A percentile compares a stretch with the other conserved stretches of the same genome.
phyloP scores from a whole-genome alignment of 345 rosid genomes.

The Aquilaria malaccensis region DNA sequence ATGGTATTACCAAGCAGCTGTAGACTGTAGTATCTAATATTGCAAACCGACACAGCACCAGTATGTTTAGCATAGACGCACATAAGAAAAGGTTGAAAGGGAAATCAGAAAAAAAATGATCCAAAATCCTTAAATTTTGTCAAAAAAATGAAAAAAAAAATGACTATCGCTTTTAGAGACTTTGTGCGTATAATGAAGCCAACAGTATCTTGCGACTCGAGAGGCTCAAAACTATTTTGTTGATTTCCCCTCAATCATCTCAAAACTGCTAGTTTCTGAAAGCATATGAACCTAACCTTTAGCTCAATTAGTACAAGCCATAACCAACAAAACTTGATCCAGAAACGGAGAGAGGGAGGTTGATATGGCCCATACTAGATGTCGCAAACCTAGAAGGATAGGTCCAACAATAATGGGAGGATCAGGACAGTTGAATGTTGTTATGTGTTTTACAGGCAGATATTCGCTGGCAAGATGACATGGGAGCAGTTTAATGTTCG shows the following conservation, averaged over 20 bases:
- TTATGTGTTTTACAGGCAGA: conserved; percentile 11
- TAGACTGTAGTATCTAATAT: too few species aligned
- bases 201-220: background rate
- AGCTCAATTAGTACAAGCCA: background rate
- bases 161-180: too few species aligned
- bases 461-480: conserved; percentile 14
- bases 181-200: too few species aligned
- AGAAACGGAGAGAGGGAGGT: conserved; percentile 1
- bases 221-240: background rate
- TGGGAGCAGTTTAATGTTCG: background rate
- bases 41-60: too few species aligned
- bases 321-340: conserved; percentile 1
- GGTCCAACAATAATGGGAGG: conserved; percentile 4
- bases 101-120: too few species aligned
- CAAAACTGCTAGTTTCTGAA: background rate
- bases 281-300: background rate
- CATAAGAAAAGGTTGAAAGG: too few species aligned
- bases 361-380: background rate
- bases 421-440: background rate
- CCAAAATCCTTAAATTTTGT: too few species aligned
- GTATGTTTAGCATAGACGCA: too few species aligned
- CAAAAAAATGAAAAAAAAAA: too few species aligned
- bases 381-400: background rate
- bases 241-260: background rate
- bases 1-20: too few species aligned